Evolutionary conservation across 805 yeast genomes (phyloP).

Genomic region (Kuraishia borneana): DNA sequence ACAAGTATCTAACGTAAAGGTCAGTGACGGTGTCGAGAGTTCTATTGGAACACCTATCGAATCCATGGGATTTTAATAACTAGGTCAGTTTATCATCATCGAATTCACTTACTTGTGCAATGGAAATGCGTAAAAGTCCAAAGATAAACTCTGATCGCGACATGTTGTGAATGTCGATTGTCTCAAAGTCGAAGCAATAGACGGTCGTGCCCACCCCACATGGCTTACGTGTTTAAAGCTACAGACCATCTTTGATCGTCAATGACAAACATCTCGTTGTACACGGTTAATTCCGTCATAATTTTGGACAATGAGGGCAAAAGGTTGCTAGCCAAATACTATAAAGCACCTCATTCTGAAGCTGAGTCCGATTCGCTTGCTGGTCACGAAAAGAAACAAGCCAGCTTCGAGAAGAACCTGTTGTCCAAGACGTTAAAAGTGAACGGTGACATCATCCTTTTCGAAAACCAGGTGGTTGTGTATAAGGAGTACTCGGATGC

Average conservation of each 20-base stretch:
- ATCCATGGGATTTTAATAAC: conserved; percentile 70
- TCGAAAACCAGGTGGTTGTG: conserved; percentile 71
- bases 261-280: conserved; percentile 45
- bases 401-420: conserved; percentile 62
- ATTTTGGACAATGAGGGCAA: conserved; percentile 75
- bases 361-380: conserved; percentile 21
- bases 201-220: too few relatives aligned
- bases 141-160: conserved; percentile 28
- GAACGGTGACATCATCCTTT: conserved; percentile 69
- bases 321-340: conserved; percentile 79
- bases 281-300: conserved; percentile 71
- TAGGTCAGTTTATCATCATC: conserved; percentile 15
- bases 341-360: conserved; percentile 46
- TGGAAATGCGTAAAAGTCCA: conserved; percentile 34
- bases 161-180: conserved; percentile 1
- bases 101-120: conserved; percentile 28
- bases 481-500: conserved; percentile 80
- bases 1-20: conserved; percentile 53
- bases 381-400: conserved; percentile 41
- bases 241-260: too few relatives aligned
- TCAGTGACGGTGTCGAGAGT: conserved; percentile 73
- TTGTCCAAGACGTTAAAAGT: conserved; percentile 71
- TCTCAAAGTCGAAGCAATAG: too few relatives aligned
- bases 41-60: conserved; percentile 64
- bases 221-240: too few relatives aligned